A percentile compares a stretch with the other conserved stretches of the same genome.
phyloP scores from a whole-genome alignment of 495 filamentous ascomycete species.

The Pyrenula aspistea region DNA sequence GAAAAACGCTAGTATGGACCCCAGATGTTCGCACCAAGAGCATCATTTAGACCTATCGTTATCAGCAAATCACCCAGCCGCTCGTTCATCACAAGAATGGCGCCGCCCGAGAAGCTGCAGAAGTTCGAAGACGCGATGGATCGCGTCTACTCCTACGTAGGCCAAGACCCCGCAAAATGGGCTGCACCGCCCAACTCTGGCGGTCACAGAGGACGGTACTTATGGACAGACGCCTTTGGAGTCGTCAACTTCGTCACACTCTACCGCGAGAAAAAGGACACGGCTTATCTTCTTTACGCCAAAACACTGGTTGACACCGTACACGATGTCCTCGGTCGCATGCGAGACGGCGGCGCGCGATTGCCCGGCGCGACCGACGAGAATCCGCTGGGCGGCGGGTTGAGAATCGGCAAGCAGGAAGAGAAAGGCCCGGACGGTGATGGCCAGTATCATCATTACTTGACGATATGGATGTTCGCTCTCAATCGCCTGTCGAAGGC shows the following conservation, averaged over 20 bases:
- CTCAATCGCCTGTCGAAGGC: slow-evolving; percentile 46
- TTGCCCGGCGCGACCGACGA: slow-evolving; percentile 41
- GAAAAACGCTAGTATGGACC: background rate
- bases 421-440: slow-evolving; percentile 42
- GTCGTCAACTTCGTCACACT: slow-evolving; percentile 56
- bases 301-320: slow-evolving; percentile 37
- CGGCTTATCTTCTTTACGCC: slow-evolving; percentile 41
- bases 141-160: slow-evolving; percentile 24
- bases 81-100: background rate
- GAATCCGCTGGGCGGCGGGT: slow-evolving; percentile 44
- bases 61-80: background rate
- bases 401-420: slow-evolving; percentile 50
- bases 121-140: slow-evolving; percentile 25
- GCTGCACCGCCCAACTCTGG: slow-evolving; percentile 36
- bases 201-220: slow-evolving; percentile 54
- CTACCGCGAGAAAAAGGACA: slow-evolving; percentile 19
- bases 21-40: background rate
- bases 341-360: slow-evolving; percentile 32
- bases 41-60: background rate
- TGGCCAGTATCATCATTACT: slow-evolving; percentile 58
- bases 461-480: slow-evolving; percentile 63
- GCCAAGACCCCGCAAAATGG: slow-evolving; percentile 22
- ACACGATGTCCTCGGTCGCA: slow-evolving; percentile 43
- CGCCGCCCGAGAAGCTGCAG: background rate
- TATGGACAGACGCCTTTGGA: slow-evolving; percentile 62